These are phyloP conservation scores for Magnaporthiopsis poae DNA, from an alignment of 2,329 filamentous ascomycete genomes.

Conservation along the genomic window DNA sequence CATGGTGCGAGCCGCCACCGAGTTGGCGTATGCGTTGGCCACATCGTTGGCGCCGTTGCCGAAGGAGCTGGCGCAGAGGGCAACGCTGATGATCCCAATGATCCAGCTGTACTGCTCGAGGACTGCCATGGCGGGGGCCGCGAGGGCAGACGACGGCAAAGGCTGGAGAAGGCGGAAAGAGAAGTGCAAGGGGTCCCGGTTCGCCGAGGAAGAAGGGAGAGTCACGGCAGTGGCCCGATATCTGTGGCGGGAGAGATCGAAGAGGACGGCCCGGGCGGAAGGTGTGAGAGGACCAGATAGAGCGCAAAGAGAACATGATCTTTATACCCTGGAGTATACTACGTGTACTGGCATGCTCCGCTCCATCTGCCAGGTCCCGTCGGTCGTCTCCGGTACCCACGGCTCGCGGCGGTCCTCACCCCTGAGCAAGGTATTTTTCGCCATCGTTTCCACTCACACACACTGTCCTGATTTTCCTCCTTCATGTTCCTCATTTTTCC, in stretches of 20 bases:
- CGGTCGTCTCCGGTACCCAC: too few relatives aligned
- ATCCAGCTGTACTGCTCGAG: slow-evolving; percentile 4
- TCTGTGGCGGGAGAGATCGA: not conserved
- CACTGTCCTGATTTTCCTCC: not conserved
- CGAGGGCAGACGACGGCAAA: not conserved
- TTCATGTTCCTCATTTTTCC: not conserved
- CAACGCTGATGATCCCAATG: not conserved
- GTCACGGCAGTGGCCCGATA: too few relatives aligned
- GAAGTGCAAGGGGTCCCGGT: not conserved
- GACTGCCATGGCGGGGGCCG: slow-evolving; percentile 1
- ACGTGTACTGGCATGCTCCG: too few relatives aligned
- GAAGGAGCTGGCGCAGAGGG: not conserved
- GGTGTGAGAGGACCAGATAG: not conserved
- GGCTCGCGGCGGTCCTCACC: too few relatives aligned
- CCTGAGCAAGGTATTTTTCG: not conserved
- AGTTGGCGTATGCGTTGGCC: slow-evolving; percentile 2
- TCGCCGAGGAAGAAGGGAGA: not conserved
- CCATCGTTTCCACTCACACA: not conserved
- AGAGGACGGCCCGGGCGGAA: not conserved
- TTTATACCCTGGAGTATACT: not conserved
- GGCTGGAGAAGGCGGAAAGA: not conserved
- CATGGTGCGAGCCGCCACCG: slow-evolving; percentile 1
- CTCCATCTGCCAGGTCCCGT: too few relatives aligned
- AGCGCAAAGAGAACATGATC: not conserved
- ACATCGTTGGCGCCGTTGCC: slow-evolving; percentile 6